phyloP scores from a whole-genome alignment of 345 rosid genomes.

The Cardamine resedifolia region DNA sequence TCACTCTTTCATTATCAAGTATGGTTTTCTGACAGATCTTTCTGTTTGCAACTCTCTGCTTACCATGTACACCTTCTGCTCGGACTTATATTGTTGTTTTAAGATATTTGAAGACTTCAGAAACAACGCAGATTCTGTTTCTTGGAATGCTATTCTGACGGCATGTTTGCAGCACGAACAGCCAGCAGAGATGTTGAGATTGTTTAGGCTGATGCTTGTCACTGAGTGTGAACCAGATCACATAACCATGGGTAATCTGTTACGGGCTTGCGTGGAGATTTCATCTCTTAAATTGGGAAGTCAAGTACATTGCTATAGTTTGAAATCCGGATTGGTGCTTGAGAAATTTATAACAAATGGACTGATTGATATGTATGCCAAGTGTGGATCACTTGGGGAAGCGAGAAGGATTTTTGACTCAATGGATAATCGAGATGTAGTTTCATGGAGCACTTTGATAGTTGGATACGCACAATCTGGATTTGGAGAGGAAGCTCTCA shows the following conservation, averaged over 20 bases:
- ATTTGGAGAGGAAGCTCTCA: constrained; percentile 64
- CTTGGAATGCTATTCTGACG: constrained; percentile 74
- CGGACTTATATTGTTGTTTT: constrained; percentile 41
- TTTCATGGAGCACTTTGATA: constrained; percentile 75
- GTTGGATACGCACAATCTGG: constrained; percentile 82
- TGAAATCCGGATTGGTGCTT: constrained; percentile 50
- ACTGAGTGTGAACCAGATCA: constrained; percentile 54
- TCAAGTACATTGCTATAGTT: constrained; percentile 56
- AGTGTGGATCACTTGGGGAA: constrained; percentile 63
- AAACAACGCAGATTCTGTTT: constrained; percentile 48
- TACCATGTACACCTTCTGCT: constrained; percentile 60
- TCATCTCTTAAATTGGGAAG: constrained; percentile 66
- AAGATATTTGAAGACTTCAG: constrained; percentile 56
- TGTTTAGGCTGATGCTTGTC: constrained; percentile 53
- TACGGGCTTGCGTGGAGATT: constrained; percentile 62
- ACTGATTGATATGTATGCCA: constrained; percentile 69
- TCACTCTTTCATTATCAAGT: constrained; percentile 51
- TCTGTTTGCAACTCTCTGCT: constrained; percentile 54
- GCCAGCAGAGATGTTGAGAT: constrained; percentile 52
- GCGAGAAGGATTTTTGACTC: constrained; percentile 51
- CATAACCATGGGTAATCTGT: constrained; percentile 47
- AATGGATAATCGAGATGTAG: constrained; percentile 54
- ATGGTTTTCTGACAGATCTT: constrained; percentile 43
- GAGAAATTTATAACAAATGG: constrained; percentile 55
- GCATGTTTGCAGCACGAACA: constrained; percentile 61